Evolutionary conservation across 179 eudicot genomes (phyloP), one percentile per base, ranked within the genome.

Genomic region (Gypsophila paniculata): DNA sequence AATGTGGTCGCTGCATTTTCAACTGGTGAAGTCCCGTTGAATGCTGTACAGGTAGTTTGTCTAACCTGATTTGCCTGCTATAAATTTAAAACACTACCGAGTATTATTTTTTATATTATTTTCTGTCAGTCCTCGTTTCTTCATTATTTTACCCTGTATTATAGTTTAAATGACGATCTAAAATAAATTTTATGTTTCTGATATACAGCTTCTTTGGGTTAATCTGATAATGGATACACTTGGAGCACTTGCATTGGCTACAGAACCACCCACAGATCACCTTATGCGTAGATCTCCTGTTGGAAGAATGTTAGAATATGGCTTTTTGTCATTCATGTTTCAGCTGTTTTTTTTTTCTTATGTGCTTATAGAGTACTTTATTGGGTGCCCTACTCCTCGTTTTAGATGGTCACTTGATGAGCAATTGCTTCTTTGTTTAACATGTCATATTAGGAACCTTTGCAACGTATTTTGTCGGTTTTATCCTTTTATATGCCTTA

Each of bases 191-290:
- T 34, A 21, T 61, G 55, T 49, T 65, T 63, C 29, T 71, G 29
- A 23, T 75, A 22, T 77, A 58, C 88, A 88, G 94, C 91, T 90
- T 72, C 91, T 90, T 52, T 92, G 98, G 98, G 98, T 92, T 46
- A 92, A 92, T 84, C 87, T 92, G 68, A 92, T 93, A 72, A 91
- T 93, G 98, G 98, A 93, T 79, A 93, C 98, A 72, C 89, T 93
- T 55, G 98, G 98, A 77, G 98, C 98, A 21, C 89, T 92, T 66
- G 98, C 98, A 8, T 84, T 92, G 77, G 98, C 98, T 72, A 93
- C 98, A 34, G 98, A 93, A 81, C 97, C 98, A 67, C 97, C 97
- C 34, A 93, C 98, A 29, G 91, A 93, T 77, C 88, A 85, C 73
- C 93, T 93, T 18, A 93, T 93, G 98, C 78, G 61, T n/a, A 83